Conservation (phyloP, 352 stramenopile genomes). For the Globisporangium iwayamae region DNA sequence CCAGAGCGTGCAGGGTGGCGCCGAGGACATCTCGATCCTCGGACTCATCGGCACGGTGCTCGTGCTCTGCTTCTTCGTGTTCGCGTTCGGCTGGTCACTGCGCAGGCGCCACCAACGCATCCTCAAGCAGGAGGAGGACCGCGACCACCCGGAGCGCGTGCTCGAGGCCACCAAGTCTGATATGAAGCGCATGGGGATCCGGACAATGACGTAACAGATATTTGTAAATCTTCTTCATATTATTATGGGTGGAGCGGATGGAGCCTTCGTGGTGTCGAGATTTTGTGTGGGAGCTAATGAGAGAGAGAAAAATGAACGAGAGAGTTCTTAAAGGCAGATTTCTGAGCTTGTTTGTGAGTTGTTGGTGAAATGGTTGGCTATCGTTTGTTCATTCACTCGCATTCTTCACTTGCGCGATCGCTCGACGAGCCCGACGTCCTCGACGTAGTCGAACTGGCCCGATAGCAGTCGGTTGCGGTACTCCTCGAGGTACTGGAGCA, state of each 20-base stretch:
- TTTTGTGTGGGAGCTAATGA: neutral
- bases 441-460: conserved; percentile 77
- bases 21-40: conserved; percentile 64
- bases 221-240: conserved; percentile 11
- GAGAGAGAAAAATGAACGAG: neutral
- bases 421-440: conserved; percentile 80
- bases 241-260: neutral
- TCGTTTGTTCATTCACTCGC: neutral
- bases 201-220: conserved; percentile 37
- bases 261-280: neutral
- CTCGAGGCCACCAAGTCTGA: conserved; percentile 23
- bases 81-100: conserved; percentile 56
- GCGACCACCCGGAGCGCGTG: conserved; percentile 14
- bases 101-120: conserved; percentile 53
- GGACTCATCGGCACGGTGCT: conserved; percentile 57
- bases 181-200: conserved; percentile 76
- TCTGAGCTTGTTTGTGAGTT: neutral
- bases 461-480: conserved; percentile 83
- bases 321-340: too few relatives aligned
- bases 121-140: conserved; percentile 20
- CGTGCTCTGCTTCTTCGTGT: conserved; percentile 56
- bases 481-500: conserved; percentile 71
- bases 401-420: conserved; percentile 50
- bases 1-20: conserved; percentile 49
- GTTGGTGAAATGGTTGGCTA: neutral